Percentiles rank a stretch among this genome's conserved stretches.
phyloP scores from a whole-genome alignment of 768 basidiomycete genomes.

The Boletus subparvulus region DNA sequence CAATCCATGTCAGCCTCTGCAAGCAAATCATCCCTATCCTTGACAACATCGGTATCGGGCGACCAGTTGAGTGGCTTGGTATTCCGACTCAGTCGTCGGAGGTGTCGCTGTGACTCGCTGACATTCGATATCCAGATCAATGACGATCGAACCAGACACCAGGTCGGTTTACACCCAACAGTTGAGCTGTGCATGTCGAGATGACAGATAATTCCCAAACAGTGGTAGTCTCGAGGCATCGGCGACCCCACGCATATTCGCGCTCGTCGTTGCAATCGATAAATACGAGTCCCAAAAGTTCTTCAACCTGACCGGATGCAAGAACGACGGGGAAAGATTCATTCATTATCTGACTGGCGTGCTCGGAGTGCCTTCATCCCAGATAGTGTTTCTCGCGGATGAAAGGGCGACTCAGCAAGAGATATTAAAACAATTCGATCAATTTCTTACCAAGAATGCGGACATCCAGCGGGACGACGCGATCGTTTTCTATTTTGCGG shows the following conservation, averaged over 20 bases:
- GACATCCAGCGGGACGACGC: conserved; percentile 13
- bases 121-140: conserved; percentile 9
- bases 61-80: conserved; percentile 14
- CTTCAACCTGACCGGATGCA: conserved; percentile 12
- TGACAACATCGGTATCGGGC: background rate
- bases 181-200: background rate
- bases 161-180: background rate
- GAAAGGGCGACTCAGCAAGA: conserved; percentile 9
- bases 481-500: conserved; percentile 21
- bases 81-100: background rate
- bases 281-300: background rate
- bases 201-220: background rate
- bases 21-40: background rate
- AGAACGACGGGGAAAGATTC: conserved; percentile 17
- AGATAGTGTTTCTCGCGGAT: conserved; percentile 16
- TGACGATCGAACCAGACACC: background rate
- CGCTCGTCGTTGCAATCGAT: conserved; percentile 19
- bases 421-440: conserved; percentile 5
- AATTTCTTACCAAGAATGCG: conserved; percentile 10
- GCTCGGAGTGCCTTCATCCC: conserved; percentile 13
- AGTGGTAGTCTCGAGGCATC: background rate
- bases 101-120: background rate
- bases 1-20: background rate
- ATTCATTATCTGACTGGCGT: conserved; percentile 5
- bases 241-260: conserved; percentile 14